Evolutionary conservation across 2,329 filamentous ascomycete genomes (phyloP).

Genomic region (Penicillium sp.): DNA sequence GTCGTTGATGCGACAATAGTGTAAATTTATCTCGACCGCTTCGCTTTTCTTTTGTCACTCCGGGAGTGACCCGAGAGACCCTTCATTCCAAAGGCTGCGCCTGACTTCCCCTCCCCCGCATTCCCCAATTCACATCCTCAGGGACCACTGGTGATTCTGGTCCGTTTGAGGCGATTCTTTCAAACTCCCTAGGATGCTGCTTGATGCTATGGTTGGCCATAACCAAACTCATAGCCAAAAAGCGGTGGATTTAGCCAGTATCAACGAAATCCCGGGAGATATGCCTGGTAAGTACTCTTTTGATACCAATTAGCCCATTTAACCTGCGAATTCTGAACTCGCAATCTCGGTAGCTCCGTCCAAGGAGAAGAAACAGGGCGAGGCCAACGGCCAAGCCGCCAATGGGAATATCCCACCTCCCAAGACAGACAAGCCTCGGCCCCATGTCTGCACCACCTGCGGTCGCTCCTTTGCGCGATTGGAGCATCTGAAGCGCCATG

Average conservation of each 20-base stretch:
- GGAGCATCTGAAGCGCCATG: conserved; percentile 95
- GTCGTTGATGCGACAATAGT: conserved; percentile 18
- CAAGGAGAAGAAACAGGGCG: conserved; percentile 31
- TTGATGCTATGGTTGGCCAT: conserved; percentile 41
- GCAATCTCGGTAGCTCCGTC: conserved; percentile 20
- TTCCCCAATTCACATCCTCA: not conserved
- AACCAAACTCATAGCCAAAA: conserved; percentile 35
- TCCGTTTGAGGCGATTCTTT: conserved; percentile 1
- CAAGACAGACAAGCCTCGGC: conserved; percentile 95
- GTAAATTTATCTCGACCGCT: not conserved
- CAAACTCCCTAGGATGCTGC: conserved; percentile 29
- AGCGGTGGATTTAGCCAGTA: conserved; percentile 41
- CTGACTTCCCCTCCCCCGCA: not conserved
- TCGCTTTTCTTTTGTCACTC: conserved; percentile 4
- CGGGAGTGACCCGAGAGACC: not conserved
- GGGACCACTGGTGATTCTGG: not conserved
- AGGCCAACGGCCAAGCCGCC: conserved; percentile 28
- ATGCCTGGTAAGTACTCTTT: conserved; percentile 37
- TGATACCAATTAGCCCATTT: not conserved
- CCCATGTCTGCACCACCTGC: conserved; percentile 90
- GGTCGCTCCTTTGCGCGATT: conserved; percentile 88
- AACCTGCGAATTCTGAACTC: conserved; percentile 23
- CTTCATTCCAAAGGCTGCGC: conserved; percentile 3
- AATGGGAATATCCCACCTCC: conserved; percentile 62
- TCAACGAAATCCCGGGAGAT: conserved; percentile 41